phyloP scores from a whole-genome alignment of 257 asterid genomes.

The Solanum corneliomulleri region DNA sequence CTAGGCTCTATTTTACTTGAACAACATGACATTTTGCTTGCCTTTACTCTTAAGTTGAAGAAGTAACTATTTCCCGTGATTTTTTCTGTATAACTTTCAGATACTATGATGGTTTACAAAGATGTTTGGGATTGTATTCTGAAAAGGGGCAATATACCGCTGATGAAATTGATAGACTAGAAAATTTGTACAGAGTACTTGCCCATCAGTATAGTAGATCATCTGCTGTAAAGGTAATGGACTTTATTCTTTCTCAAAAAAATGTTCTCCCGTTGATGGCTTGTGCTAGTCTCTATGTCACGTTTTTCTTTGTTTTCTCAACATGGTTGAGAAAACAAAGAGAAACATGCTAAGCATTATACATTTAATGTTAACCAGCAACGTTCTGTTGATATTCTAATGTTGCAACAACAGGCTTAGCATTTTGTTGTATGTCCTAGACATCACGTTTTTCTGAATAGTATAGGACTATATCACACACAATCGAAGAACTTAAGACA shows the following conservation, averaged over 20 bases:
- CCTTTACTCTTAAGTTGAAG: background rate
- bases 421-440: background rate
- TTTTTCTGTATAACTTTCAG: constrained; percentile 13
- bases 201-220: constrained; percentile 66
- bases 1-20: background rate
- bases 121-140: constrained; percentile 61
- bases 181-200: constrained; percentile 59
- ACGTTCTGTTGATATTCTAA: background rate
- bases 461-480: background rate
- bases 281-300: background rate
- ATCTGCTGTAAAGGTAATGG: constrained; percentile 87
- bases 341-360: background rate
- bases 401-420: background rate
- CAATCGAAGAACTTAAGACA: background rate
- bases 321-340: background rate
- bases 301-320: background rate
- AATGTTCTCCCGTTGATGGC: background rate
- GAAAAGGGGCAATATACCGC: constrained; percentile 56
- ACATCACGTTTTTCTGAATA: background rate
- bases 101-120: constrained; percentile 92
- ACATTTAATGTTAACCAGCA: background rate
- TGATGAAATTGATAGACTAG: constrained; percentile 56
- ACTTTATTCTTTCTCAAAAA: background rate
- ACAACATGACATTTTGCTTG: background rate
- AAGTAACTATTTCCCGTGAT: background rate